phyloP scores from a whole-genome alignment of 768 basidiomycete species.

The Boletus sp. region DNA sequence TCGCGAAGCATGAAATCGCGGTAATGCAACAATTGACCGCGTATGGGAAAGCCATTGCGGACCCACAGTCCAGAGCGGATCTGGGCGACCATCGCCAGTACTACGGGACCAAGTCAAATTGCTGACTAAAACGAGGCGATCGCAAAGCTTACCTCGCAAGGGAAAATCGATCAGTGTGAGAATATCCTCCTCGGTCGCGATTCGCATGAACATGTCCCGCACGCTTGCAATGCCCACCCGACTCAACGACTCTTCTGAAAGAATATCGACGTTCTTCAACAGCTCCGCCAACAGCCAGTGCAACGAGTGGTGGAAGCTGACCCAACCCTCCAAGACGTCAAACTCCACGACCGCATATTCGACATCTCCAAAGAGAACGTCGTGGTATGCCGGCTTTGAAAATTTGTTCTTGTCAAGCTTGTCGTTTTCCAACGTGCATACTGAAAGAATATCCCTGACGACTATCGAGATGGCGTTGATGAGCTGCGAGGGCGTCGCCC shows the following conservation, averaged over 20 bases:
- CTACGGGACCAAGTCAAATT: constrained; percentile 37
- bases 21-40: constrained; percentile 93
- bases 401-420: constrained; percentile 70
- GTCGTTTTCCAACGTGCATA: constrained; percentile 68
- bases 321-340: constrained; percentile 76
- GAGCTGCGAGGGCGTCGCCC: constrained; percentile 56
- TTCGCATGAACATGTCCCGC: constrained; percentile 58
- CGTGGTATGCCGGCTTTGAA: constrained; percentile 58
- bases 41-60: constrained; percentile 93
- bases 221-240: constrained; percentile 54
- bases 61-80: constrained; percentile 96
- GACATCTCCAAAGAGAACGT: constrained; percentile 60
- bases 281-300: constrained; percentile 90
- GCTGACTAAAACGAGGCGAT: neutral
- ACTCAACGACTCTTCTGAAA: constrained; percentile 53
- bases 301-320: constrained; percentile 90
- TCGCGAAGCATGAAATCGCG: constrained; percentile 95
- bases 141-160: constrained; percentile 63
- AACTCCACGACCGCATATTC: constrained; percentile 69
- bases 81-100: constrained; percentile 89
- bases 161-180: constrained; percentile 86
- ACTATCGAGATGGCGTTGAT: constrained; percentile 67
- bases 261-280: constrained; percentile 75
- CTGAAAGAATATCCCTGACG: constrained; percentile 67
- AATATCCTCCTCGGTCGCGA: constrained; percentile 65